phyloP scores from a whole-genome alignment of 2,329 filamentous ascomycete species.

The Pseudocercospora crystallina region DNA sequence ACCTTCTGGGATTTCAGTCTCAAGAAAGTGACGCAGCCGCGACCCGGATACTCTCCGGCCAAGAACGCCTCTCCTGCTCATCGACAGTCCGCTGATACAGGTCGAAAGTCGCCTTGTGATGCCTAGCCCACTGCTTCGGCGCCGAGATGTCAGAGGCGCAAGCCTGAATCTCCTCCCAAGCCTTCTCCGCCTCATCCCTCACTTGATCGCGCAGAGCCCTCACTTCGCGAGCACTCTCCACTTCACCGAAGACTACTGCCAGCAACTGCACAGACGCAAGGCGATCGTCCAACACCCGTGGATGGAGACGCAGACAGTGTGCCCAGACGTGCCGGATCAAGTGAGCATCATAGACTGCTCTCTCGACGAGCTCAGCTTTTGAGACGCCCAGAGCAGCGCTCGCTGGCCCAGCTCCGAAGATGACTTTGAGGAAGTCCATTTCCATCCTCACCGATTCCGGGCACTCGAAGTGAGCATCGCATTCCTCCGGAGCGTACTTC shows the following conservation, averaged over 20 bases:
- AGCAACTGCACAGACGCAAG: not conserved
- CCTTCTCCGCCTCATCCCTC: constrained; percentile 1
- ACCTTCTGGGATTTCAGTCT: not conserved
- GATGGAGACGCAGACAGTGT: too few relatives aligned
- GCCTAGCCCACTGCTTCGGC: not conserved
- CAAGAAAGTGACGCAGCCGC: not conserved
- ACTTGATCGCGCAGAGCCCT: constrained; percentile 1
- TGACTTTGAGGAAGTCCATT: too few relatives aligned
- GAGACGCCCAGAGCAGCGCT: too few relatives aligned
- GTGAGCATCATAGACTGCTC: not conserved
- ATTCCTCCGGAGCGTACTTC: too few relatives aligned
- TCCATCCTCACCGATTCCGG: too few relatives aligned
- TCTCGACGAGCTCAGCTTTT: not conserved
- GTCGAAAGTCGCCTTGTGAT: not conserved
- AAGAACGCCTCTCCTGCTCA: not conserved
- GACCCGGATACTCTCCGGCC: not conserved
- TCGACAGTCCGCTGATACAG: not conserved
- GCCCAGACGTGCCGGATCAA: not conserved
- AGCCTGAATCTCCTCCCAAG: not conserved
- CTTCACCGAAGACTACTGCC: constrained; percentile 1
- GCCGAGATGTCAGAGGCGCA: not conserved
- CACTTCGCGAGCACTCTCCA: not conserved
- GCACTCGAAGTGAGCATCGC: too few relatives aligned
- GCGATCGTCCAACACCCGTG: not conserved
- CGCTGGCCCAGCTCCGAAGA: too few relatives aligned